Base-by-base conservation (phyloP, 805 yeast genomes). In the Candida sakaeoensis region DNA sequence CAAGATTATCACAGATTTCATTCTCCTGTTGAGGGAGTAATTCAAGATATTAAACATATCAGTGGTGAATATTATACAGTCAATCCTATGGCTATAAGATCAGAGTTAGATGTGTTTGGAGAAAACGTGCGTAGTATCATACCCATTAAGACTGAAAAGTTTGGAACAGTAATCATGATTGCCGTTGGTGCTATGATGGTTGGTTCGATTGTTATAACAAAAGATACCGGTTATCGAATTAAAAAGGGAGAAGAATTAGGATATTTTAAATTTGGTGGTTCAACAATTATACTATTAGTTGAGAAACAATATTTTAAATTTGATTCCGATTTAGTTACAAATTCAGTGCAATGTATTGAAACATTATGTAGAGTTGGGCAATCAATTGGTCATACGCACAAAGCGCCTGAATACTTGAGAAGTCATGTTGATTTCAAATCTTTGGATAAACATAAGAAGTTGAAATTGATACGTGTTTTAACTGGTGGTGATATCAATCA, bases 131-230 rank as follows among this genome's bases (percentile, higher is more conserved):
- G 98, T 28, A 81, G 82, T 3, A 64, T 89, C 2, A 70, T 90
- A 2, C 89, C 95, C 0, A 80, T 91, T 15, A 77, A 84, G 22
- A 78, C 95, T 1, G 69, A 73, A 23, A 66, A 74, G n/a, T 90
- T 87, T 57, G 97, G 97, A 0, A 71, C 75, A 0, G 84, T 91
- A 14, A 65, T 85, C 45, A 72, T 86, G 63, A 77, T 88, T 16
- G 80, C 93, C 5, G 87, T 91, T 3, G 99, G 99, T 25, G 99
- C 99, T 0, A 91, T 93, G 98, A 89, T 91, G 97, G 99, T 91
- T 2, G 98, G 98, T 0, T 83, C 95, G 2, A 89, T 83, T 2
- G 74, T 88, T 0, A 58, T 91, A 21, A 81, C 91, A 0, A 82
- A 80, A 12, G 56, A 73, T 38, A 75, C 72, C 33, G 88, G 87